Conservation (phyloP, 2,329 filamentous ascomycete species). For the Cladosporium colombiae region DNA sequence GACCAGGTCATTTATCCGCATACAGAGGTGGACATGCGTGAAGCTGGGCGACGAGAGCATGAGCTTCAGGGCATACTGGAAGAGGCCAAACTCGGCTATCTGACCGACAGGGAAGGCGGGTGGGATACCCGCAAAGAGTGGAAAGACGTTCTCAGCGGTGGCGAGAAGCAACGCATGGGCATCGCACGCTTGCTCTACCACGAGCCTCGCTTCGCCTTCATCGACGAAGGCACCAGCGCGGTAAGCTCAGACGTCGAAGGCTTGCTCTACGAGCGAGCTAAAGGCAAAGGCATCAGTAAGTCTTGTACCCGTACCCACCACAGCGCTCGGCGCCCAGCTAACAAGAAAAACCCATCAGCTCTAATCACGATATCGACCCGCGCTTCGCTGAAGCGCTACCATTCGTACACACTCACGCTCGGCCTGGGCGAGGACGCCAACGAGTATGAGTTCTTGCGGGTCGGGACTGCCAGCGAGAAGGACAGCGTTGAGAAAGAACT, state of each 20-base stretch:
- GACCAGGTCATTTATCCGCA: slow-evolving; percentile 99
- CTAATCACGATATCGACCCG: slow-evolving; percentile 95
- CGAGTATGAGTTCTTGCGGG: slow-evolving; percentile 89
- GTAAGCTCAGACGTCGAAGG: slow-evolving; percentile 95
- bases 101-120: slow-evolving; percentile 88
- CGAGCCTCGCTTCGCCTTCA: slow-evolving; percentile 88
- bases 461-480: slow-evolving; percentile 92
- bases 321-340: slow-evolving; percentile 7
- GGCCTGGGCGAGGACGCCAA: slow-evolving; percentile 79
- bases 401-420: slow-evolving; percentile 85
- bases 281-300: slow-evolving; percentile 89
- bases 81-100: slow-evolving; percentile 81
- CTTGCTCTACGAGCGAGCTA: slow-evolving; percentile 86
- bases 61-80: slow-evolving; percentile 79
- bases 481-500: slow-evolving; percentile 90
- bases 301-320: slow-evolving; percentile 32
- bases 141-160: slow-evolving; percentile 96
- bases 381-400: slow-evolving; percentile 91
- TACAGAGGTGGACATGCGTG: slow-evolving; percentile 89
- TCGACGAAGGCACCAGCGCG: slow-evolving; percentile 93
- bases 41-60: slow-evolving; percentile 72
- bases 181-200: slow-evolving; percentile 91
- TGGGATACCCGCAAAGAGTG: slow-evolving; percentile 97
- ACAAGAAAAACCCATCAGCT: slow-evolving; percentile 50
- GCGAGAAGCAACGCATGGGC: slow-evolving; percentile 94